Base-by-base conservation (phyloP, 768 basidiomycete genomes). In the Mycena galericulata region DNA sequence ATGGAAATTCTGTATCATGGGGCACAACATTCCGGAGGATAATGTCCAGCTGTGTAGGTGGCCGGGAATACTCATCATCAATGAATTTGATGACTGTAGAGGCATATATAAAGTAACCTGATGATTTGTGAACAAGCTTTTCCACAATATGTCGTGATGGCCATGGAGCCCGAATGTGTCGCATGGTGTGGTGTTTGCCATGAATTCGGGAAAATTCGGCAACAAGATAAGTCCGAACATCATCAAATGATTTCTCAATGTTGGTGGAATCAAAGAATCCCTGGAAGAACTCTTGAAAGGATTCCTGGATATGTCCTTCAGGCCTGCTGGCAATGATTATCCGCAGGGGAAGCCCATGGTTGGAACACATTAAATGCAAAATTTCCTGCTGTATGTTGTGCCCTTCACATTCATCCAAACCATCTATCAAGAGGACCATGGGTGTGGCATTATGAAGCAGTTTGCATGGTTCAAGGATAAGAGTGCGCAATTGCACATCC, bases 41-140 rank as follows among this genome's bases (percentile, higher is more conserved):
- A 4, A 57, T 41, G 24, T 40, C 56, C 41, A 43, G n/a, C n/a
- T 40, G 56, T 27, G 26, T 40, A 24, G 32, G 41, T 20, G 34
- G 54, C 1, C 56, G 56, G 9, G 29, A 57, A 30, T 57, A 15
- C 18, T n/a, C n/a, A 24, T 57, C 56, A 17, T 57, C 56, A 26
- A 57, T 20, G 18, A 57, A 57, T 40, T 20, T 40, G 56, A 57
- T 43, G 26, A 57, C 24, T 17, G 56, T 41, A 40, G 56, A 36
- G 4, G 56, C 38, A 30, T 43, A 57, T n/a, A 57, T 57, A 40
- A 57, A 57, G 22, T 57, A 57, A 29, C 56, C 56, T 14, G 56
- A 57, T 5, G 56, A 57, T 20, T 29, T 57, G 22, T 43, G 2
- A 17, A 45, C 40, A 40, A 57, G 36, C n/a, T n/a, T n/a, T n/a